Evolutionary conservation across 2,329 filamentous ascomycete species (phyloP).

Genomic region (Fusarium sp.): DNA sequence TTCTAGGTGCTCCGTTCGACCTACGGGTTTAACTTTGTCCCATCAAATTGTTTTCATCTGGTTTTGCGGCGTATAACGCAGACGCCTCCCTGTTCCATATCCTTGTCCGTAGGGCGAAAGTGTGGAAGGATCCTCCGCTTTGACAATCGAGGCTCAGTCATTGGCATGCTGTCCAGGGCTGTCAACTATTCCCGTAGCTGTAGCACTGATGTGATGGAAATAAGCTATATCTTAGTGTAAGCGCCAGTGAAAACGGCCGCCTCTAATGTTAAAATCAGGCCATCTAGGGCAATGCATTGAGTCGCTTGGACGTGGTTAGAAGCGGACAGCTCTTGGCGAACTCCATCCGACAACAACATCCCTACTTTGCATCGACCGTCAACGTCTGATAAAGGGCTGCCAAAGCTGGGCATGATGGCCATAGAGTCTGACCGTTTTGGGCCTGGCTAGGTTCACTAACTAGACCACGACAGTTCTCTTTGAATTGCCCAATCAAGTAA

Average conservation of each 20-base stretch:
- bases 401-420: not conserved
- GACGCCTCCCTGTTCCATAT: too few species aligned
- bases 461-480: constrained; percentile 7
- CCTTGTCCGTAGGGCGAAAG: too few species aligned
- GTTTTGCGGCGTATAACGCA: too few species aligned
- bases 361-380: too few species aligned
- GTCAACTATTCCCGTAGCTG: constrained; percentile 14
- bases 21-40: too few species aligned
- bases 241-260: constrained; percentile 22
- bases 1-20: too few species aligned
- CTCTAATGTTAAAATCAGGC: constrained; percentile 17
- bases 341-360: not conserved
- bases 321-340: not conserved
- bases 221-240: constrained; percentile 13
- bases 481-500: constrained; percentile 23
- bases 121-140: too few species aligned
- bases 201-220: constrained; percentile 10
- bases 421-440: not conserved
- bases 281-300: too few species aligned
- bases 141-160: too few species aligned
- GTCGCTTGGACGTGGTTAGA: constrained; percentile 7
- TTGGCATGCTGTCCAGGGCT: too few species aligned
- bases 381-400: not conserved
- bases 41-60: too few species aligned
- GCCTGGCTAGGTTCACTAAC: constrained; percentile 19